Conservation (phyloP, 305 asterid genomes). For the Fraxinus velutina region DNA sequence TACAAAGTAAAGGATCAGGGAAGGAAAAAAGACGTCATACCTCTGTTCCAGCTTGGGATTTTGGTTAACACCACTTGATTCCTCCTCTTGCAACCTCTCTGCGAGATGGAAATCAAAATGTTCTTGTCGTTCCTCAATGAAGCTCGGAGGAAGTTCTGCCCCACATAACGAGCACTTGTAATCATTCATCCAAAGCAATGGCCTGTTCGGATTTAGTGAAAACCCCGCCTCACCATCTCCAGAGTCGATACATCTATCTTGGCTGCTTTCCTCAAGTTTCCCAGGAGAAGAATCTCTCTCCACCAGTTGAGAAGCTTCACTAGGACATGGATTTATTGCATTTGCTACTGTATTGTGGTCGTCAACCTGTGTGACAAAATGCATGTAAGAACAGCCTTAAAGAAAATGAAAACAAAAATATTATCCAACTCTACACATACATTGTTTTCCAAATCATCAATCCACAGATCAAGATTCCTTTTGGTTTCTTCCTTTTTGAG, state of each 20-base stretch:
- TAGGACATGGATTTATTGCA: conserved; percentile 14
- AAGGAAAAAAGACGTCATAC: conserved; percentile 20
- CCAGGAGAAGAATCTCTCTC: conserved; percentile 26
- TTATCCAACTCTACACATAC: conserved; percentile 28
- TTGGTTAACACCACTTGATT: conserved; percentile 35
- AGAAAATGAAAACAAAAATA: not conserved
- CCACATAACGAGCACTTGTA: conserved; percentile 86
- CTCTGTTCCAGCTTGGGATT: conserved; percentile 38
- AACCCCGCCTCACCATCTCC: conserved; percentile 32
- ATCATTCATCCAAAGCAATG: conserved; percentile 60
- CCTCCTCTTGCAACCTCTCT: conserved; percentile 75
- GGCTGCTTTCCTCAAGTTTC: conserved; percentile 29
- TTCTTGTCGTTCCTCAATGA: conserved; percentile 76
- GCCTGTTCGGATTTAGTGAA: conserved; percentile 24
- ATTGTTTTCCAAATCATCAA: conserved; percentile 22
- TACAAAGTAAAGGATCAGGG: not conserved
- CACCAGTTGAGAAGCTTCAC: conserved; percentile 18
- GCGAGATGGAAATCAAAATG: conserved; percentile 94
- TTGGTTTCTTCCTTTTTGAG: conserved; percentile 30
- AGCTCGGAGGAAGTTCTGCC: conserved; percentile 68
- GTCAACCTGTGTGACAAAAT: conserved; percentile 33
- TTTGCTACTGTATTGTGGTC: conserved; percentile 22
- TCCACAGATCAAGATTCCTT: conserved; percentile 22
- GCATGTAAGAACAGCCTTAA: not conserved
- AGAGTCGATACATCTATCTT: conserved; percentile 10